Evolutionary conservation across 371 early-diverging fungal species (phyloP).

Genomic region (Parasitella parasitica): DNA sequence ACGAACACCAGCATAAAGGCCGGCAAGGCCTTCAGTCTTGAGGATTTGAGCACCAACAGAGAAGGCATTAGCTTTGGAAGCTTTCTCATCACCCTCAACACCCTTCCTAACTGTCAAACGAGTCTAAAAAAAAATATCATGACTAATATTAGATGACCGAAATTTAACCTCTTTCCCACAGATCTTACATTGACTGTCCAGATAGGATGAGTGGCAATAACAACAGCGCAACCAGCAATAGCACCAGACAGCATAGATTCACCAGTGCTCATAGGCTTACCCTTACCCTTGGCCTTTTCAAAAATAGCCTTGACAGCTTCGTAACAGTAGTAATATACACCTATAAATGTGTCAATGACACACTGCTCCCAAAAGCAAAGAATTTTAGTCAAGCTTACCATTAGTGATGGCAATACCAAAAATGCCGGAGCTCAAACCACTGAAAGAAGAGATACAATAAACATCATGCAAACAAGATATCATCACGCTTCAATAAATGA

Average conservation of each 20-base stretch:
- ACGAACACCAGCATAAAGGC: conserved; percentile 87
- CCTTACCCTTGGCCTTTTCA: conserved; percentile 63
- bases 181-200: conserved; percentile 92
- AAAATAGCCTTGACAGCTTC: conserved; percentile 87
- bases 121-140: conserved; percentile 42
- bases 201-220: conserved; percentile 92
- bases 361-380: not conserved
- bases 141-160: conserved; percentile 4
- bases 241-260: conserved; percentile 93
- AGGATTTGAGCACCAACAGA: conserved; percentile 68
- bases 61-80: conserved; percentile 44
- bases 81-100: conserved; percentile 40
- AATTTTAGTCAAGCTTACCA: conserved; percentile 41
- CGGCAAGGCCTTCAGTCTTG: conserved; percentile 80
- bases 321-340: conserved; percentile 93
- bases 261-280: conserved; percentile 67
- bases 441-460: conserved; percentile 23
- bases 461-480: not conserved
- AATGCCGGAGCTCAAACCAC: conserved; percentile 93
- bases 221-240: conserved; percentile 86
- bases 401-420: conserved; percentile 96
- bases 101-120: conserved; percentile 67
- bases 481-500: not conserved
- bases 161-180: not conserved
- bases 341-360: no score